Percentiles rank a stretch among this genome's conserved stretches.
Evolutionary conservation across 495 filamentous ascomycete genomes (phyloP).

Genomic region (Choiromyces venosus): DNA sequence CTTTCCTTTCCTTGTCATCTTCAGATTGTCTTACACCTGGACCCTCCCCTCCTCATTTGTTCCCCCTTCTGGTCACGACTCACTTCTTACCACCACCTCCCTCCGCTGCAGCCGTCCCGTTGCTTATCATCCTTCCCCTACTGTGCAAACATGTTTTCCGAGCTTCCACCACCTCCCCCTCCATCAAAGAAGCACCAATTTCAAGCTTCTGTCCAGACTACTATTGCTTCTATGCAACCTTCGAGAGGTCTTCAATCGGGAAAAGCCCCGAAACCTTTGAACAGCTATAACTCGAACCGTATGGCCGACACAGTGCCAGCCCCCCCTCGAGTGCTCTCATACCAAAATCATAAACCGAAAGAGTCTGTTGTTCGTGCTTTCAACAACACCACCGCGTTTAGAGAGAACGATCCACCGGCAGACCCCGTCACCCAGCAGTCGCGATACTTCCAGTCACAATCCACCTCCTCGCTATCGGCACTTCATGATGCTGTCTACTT

Average conservation of each 20-base stretch:
- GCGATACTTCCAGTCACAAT: background rate
- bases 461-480: slow-evolving; percentile 23
- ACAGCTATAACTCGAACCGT: background rate
- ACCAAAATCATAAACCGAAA: slow-evolving; percentile 4
- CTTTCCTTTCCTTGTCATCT: background rate
- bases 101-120: background rate
- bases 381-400: slow-evolving; percentile 27
- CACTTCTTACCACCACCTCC: background rate
- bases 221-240: background rate
- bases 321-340: background rate
- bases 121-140: background rate
- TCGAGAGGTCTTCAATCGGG: background rate
- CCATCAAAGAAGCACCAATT: background rate
- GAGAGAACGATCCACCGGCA: slow-evolving; percentile 7
- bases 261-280: background rate
- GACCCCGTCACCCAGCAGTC: slow-evolving; percentile 7
- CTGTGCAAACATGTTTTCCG: background rate
- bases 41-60: background rate
- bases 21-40: background rate
- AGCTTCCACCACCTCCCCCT: background rate
- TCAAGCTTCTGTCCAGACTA: background rate
- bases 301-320: background rate
- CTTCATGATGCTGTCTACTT: slow-evolving; percentile 48
- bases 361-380: slow-evolving; percentile 23
- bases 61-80: background rate